Base-by-base conservation (phyloP, 352 stramenopile genomes). In the Globisporangium viniferum region DNA sequence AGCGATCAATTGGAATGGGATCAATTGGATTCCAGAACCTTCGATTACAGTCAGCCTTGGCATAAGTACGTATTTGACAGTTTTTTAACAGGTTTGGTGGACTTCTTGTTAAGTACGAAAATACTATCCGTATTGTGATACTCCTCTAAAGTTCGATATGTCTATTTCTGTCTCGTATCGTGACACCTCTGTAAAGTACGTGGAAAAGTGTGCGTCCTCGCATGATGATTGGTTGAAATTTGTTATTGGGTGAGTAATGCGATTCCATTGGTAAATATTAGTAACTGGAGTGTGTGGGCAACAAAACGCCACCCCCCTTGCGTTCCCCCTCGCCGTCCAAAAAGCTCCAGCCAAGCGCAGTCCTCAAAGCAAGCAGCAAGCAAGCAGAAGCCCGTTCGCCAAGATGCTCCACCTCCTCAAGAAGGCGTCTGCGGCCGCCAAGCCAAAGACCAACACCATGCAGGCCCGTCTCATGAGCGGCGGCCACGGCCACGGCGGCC, bases 361-460 rank as follows among this genome's bases (percentile, higher is more conserved):
- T 66, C 60, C 46, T 46, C 27, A 59, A 59, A 66, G 60, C 60
- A 61, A 59, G 27, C 54, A 61, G 31, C 55, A 64, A 27, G 41
- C 59, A n/a, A 24, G 44, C 44, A 56, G 39, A 56, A 57, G 39
- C 59, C 18, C 59, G 20, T 33, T 33, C 31, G 36, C 46, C 46
- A 79, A 69, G 64, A 93, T 93, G 85, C 75, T 90, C 64, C 79
- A 86, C 79, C 81, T 91, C 64, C 77, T 93, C 64, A 93, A 93
- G 81, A 89, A 89, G 76, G 75, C 74, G 56, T 74, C 75, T 64
- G 71, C 74, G 64, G 73, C 80, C 71, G 72, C 82, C 72, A 86
- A 84, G 75, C 78, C 78, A 29, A 75, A 70, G 72, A 74, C 70
- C n/a, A 81, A 74, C 67, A 74, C 73, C 67, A 75, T 83, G 73